These are phyloP conservation scores for Xylaria sp. DNA, from an alignment of 2,329 filamentous ascomycete species.

Conservation along the genomic window DNA sequence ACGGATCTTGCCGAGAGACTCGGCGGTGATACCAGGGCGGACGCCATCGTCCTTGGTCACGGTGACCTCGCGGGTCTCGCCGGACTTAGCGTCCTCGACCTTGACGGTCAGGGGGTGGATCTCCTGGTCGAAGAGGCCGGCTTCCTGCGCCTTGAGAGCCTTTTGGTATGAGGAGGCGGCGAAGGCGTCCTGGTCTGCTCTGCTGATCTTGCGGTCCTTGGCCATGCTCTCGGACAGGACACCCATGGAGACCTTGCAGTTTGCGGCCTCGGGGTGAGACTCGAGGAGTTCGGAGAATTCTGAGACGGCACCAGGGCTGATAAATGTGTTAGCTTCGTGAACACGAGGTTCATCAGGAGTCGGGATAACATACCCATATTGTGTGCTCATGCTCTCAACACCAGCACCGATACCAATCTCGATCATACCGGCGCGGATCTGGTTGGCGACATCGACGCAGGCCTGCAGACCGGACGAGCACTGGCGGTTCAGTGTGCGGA, in stretches of 20 bases:
- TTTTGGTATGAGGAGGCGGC: constrained; percentile 91
- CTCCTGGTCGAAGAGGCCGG: constrained; percentile 88
- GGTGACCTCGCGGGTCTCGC: constrained; percentile 75
- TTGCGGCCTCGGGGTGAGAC: constrained; percentile 71
- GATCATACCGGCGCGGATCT: constrained; percentile 87
- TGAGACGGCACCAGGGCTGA: constrained; percentile 71
- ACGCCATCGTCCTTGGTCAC: constrained; percentile 85
- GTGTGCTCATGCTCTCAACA: constrained; percentile 90
- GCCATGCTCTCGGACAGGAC: constrained; percentile 93
- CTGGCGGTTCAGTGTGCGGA: constrained; percentile 86
- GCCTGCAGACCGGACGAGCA: constrained; percentile 92
- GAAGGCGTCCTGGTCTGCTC: constrained; percentile 80
- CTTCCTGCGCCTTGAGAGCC: constrained; percentile 75
- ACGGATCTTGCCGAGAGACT: constrained; percentile 85
- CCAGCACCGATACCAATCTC: constrained; percentile 90
- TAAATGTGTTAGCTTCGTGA: constrained; percentile 3
- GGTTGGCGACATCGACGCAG: constrained; percentile 89
- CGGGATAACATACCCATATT: constrained; percentile 66
- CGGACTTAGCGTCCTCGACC: constrained; percentile 85
- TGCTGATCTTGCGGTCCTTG: constrained; percentile 68
- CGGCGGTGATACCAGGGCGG: constrained; percentile 74
- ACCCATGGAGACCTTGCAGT: constrained; percentile 98
- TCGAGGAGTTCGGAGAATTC: constrained; percentile 92
- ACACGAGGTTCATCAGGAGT: not conserved
- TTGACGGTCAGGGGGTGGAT: constrained; percentile 82